Percentiles rank a stretch among this genome's conserved stretches.
Evolutionary conservation across 345 rosid genomes (phyloP).

Genomic region (Hibiscus tridactylites): DNA sequence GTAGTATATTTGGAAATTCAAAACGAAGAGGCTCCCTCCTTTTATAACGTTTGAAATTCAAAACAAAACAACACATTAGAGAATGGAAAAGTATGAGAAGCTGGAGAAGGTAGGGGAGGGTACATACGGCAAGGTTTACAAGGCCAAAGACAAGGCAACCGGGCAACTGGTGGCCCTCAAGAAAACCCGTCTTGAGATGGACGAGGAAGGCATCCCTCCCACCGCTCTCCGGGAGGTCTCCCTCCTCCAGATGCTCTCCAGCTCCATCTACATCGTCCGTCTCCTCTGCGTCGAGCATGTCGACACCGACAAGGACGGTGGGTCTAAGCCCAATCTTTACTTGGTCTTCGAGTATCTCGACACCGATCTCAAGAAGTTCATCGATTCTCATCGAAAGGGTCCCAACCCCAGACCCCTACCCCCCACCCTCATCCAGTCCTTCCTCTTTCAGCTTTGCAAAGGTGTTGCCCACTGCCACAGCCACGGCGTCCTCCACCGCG

Average conservation of each 20-base stretch:
- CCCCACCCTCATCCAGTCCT: slow-evolving; percentile 49
- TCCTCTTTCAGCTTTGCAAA: slow-evolving; percentile 78
- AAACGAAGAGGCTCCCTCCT: not conserved
- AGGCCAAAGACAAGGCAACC: slow-evolving; percentile 65
- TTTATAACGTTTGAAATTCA: not conserved
- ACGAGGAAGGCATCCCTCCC: slow-evolving; percentile 93
- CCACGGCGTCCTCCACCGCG: slow-evolving; percentile 56
- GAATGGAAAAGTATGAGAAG: slow-evolving; percentile 82
- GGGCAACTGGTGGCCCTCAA: slow-evolving; percentile 82
- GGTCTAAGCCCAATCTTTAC: slow-evolving; percentile 62
- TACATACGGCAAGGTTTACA: slow-evolving; percentile 88
- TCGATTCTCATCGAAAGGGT: slow-evolving; percentile 68
- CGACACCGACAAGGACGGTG: slow-evolving; percentile 24
- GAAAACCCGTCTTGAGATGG: slow-evolving; percentile 86
- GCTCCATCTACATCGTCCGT: slow-evolving; percentile 77
- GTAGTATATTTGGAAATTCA: not conserved
- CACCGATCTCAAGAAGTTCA: slow-evolving; percentile 85
- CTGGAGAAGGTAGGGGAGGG: slow-evolving; percentile 95
- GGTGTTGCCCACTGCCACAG: slow-evolving; percentile 70
- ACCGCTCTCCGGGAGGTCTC: slow-evolving; percentile 93
- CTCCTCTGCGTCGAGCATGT: slow-evolving; percentile 85
- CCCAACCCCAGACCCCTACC: slow-evolving; percentile 58
- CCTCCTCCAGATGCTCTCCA: slow-evolving; percentile 81
- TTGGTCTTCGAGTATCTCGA: slow-evolving; percentile 84
- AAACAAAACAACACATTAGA: not conserved